Evolutionary conservation across 139 green algal species (phyloP).

Genomic region (Chlamydomonas incerta): DNA sequence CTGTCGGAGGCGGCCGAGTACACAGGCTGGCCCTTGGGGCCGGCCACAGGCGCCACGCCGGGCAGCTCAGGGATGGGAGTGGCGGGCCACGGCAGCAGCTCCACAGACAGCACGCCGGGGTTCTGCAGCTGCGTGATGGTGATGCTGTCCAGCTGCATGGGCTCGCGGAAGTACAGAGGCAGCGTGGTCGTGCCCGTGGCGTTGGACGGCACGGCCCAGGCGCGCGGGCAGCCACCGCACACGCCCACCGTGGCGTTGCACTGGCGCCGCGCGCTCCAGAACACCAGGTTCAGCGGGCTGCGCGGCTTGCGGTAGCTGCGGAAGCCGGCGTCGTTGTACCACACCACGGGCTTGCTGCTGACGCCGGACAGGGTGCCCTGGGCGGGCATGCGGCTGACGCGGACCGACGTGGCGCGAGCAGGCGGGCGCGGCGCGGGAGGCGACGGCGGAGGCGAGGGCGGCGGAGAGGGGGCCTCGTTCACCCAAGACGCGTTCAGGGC

Average conservation of each 20-base stretch:
- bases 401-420: background rate
- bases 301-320: background rate
- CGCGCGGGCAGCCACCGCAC: background rate
- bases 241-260: background rate
- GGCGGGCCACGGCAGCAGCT: slow-evolving; percentile 37
- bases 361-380: background rate
- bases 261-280: background rate
- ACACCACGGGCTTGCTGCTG: background rate
- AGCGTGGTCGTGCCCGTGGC: background rate
- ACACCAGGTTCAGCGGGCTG: slow-evolving; percentile 36
- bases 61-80: slow-evolving; percentile 16
- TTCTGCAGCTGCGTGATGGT: slow-evolving; percentile 16
- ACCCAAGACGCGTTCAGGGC: background rate
- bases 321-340: slow-evolving; percentile 13
- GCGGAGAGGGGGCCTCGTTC: background rate
- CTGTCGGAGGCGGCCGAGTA: background rate
- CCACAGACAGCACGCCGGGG: slow-evolving; percentile 1
- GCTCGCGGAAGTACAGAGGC: slow-evolving; percentile 1
- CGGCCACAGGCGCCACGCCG: background rate
- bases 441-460: background rate
- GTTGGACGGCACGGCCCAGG: slow-evolving; percentile 2
- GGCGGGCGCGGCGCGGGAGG: background rate
- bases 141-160: slow-evolving; percentile 26
- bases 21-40: background rate
- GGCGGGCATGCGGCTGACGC: background rate